A percentile compares a stretch with the other conserved stretches of the same genome.
These are phyloP conservation scores for Mycena vulgaris DNA, from an alignment of 768 basidiomycete genomes.

Conservation along the genomic window DNA sequence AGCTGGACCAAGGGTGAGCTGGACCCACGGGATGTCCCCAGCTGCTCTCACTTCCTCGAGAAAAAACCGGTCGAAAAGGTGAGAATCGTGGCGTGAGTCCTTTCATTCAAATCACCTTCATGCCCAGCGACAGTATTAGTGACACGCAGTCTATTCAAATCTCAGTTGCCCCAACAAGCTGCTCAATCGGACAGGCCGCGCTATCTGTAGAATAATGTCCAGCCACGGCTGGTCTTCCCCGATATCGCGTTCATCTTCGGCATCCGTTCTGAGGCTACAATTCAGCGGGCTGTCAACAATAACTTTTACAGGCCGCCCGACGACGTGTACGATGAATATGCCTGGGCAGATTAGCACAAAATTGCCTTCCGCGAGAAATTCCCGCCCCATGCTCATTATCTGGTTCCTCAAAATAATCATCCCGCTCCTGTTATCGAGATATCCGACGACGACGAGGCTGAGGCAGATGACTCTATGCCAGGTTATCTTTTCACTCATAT, in stretches of 20 bases:
- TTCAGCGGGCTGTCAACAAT: not conserved
- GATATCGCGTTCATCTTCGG: not conserved
- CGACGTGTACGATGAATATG: not conserved
- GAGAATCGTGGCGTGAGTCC: no score
- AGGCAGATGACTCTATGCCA: not conserved
- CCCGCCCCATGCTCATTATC: no score
- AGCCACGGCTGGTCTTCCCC: not conserved
- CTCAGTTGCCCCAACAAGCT: no score
- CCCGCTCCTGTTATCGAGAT: conserved; percentile 1
- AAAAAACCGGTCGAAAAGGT: no score
- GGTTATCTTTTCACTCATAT: not conserved
- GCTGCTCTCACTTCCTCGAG: no score
- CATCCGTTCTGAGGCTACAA: not conserved
- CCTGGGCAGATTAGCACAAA: not conserved
- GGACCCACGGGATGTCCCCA: no score
- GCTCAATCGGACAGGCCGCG: conserved; percentile 9
- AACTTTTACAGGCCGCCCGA: not conserved
- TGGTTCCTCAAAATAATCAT: no score
- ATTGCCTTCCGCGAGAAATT: no score
- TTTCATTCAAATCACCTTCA: no score
- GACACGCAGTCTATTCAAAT: no score
- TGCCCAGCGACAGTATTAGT: no score
- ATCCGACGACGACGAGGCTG: not conserved
- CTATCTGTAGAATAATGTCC: not conserved
- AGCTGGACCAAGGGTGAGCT: no score